Percentiles rank a stretch among this genome's conserved stretches.
Evolutionary conservation across 1,139 yeast genomes (phyloP).

Genomic region (Geotrichum restrictum): DNA sequence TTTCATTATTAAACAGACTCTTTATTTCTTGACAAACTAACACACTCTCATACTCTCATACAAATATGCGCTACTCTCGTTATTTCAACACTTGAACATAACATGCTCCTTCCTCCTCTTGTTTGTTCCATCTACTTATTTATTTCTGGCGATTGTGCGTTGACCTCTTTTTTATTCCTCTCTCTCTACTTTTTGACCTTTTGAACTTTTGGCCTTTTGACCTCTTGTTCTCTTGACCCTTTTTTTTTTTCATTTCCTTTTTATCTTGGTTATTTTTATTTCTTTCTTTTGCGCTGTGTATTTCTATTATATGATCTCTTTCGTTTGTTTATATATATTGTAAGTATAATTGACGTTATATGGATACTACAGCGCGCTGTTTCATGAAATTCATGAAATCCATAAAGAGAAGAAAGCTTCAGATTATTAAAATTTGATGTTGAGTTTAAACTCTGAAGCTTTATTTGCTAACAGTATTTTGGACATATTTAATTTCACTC

Average conservation of each 20-base stretch:
- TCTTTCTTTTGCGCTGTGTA: background rate
- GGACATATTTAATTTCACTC: too few relatives aligned
- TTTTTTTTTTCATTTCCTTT: background rate
- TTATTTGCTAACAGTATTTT: too few relatives aligned
- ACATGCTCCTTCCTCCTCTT: background rate
- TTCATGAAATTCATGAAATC: too few relatives aligned
- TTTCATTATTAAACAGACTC: too few relatives aligned
- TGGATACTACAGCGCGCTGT: too few relatives aligned
- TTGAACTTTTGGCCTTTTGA: background rate
- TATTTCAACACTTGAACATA: background rate
- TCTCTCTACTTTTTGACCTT: background rate
- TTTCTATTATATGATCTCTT: background rate
- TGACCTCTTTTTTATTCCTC: background rate
- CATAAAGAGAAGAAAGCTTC: too few relatives aligned
- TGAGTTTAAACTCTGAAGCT: too few relatives aligned
- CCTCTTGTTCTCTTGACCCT: background rate
- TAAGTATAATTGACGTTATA: background rate
- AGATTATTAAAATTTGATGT: too few relatives aligned
- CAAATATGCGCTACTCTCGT: too few relatives aligned
- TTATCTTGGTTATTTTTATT: background rate
- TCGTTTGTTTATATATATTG: background rate
- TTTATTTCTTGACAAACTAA: too few relatives aligned
- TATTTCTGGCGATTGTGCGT: background rate
- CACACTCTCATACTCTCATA: too few relatives aligned
- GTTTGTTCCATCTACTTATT: background rate